Evolutionary conservation across 768 basidiomycete species (phyloP).

Genomic region (Lactifluus pinguis): DNA sequence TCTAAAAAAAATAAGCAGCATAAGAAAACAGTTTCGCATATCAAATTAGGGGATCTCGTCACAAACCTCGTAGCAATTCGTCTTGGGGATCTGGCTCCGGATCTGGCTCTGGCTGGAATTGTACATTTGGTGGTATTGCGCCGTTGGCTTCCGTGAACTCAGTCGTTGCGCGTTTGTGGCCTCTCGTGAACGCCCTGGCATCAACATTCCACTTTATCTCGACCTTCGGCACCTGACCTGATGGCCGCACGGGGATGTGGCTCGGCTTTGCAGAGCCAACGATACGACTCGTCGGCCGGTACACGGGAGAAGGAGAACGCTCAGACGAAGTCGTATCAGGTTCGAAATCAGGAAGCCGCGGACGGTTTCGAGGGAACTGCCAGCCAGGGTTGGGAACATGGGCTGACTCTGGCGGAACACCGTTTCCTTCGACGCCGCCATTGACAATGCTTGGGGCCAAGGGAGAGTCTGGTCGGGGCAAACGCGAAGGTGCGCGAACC

Average conservation of each 20-base stretch:
- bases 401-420: slow-evolving; percentile 15
- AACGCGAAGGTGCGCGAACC: background rate
- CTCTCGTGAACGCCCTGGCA: slow-evolving; percentile 20
- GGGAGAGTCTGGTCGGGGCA: slow-evolving; percentile 9
- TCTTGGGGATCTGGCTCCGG: background rate
- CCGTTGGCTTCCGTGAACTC: slow-evolving; percentile 25
- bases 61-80: slow-evolving; percentile 7
- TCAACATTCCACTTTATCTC: slow-evolving; percentile 14
- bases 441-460: background rate
- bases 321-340: slow-evolving; percentile 26
- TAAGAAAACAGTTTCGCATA: slow-evolving; percentile 15
- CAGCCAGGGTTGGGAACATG: slow-evolving; percentile 28
- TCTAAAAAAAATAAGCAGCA: slow-evolving; percentile 21
- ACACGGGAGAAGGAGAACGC: slow-evolving; percentile 19
- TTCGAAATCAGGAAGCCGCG: slow-evolving; percentile 34
- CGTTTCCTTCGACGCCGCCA: slow-evolving; percentile 8
- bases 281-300: slow-evolving; percentile 22
- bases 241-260: slow-evolving; percentile 38
- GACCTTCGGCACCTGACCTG: slow-evolving; percentile 26
- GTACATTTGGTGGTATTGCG: slow-evolving; percentile 21
- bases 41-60: slow-evolving; percentile 18
- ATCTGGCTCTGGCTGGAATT: slow-evolving; percentile 8
- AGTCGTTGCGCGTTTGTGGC: slow-evolving; percentile 24
- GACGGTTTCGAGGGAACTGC: slow-evolving; percentile 30
- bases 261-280: slow-evolving; percentile 27